Conservation (phyloP, 140 eudicot genomes). For the Anethum foeniculum region DNA sequence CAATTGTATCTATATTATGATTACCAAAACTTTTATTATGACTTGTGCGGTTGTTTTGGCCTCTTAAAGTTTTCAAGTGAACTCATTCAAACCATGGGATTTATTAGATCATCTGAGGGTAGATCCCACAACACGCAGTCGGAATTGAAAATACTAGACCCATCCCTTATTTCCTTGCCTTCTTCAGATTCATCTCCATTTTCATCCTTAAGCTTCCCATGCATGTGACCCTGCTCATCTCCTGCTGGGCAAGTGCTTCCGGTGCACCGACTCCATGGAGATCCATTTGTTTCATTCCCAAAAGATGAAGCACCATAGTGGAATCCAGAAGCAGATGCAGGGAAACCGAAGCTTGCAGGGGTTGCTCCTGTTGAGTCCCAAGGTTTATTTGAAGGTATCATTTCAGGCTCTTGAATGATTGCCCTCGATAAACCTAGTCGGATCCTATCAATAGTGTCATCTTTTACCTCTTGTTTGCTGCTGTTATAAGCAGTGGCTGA, state of each 20-base stretch:
- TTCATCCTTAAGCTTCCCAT: slow-evolving; percentile 39
- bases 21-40: slow-evolving; percentile 6
- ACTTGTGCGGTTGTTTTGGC: neutral
- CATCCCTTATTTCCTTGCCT: slow-evolving; percentile 47
- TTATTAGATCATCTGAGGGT: slow-evolving; percentile 72
- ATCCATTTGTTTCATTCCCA: slow-evolving; percentile 48
- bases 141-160: slow-evolving; percentile 48
- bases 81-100: slow-evolving; percentile 46
- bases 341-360: slow-evolving; percentile 25
- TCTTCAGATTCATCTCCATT: slow-evolving; percentile 48
- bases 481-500: slow-evolving; percentile 20
- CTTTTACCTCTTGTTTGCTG: slow-evolving; percentile 38
- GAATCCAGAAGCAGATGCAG: slow-evolving; percentile 31
- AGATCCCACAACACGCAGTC: slow-evolving; percentile 93
- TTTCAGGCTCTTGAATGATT: slow-evolving; percentile 46
- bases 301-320: slow-evolving; percentile 32
- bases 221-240: slow-evolving; percentile 44
- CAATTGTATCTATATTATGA: slow-evolving; percentile 7
- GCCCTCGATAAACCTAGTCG: slow-evolving; percentile 68
- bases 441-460: slow-evolving; percentile 64
- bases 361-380: slow-evolving; percentile 44
- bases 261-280: slow-evolving; percentile 79
- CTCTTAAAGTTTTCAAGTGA: neutral
- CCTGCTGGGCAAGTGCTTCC: slow-evolving; percentile 46
- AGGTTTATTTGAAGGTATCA: slow-evolving; percentile 34